Base-by-base conservation (phyloP, 306 rosid genomes). In the Corylus heterophylla region DNA sequence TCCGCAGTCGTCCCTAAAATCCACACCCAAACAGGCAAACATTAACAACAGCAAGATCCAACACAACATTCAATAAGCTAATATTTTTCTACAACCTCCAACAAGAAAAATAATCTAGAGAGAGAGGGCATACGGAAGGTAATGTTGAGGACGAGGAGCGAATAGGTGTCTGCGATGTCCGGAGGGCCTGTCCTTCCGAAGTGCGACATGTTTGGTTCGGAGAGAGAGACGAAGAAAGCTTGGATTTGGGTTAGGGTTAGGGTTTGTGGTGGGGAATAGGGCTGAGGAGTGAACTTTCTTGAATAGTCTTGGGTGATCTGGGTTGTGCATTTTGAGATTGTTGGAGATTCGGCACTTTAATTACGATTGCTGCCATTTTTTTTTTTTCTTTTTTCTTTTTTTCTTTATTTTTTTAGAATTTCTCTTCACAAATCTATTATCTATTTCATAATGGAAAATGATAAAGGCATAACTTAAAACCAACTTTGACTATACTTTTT, bases 81-180 rank as follows among this genome's bases (percentile, higher is more conserved):
- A 13, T 7, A 13, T 14, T 31, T 7, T 31, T 25, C 20, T 6
- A 54, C 4, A 59, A 12, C 16, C 11, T 5, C 16, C 14, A 13
- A 35, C 0, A 42, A 45, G 8, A 4, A 50, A 12, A 71, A n/a
- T 29, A 18, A 4, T 7, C 31, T 16, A 39, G 27, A 29, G 2
- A 29, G 59, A 47, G n/a, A 6, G 69, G 47, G 44, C 81, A 73
- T 86, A 93, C 98, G 97, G 71, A 93, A 93, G 27, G 98, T 85
- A 75, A 93, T 93, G 85, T 93, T 93, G 83, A 93, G 98, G n/a
- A 93, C 93, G 67, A 91, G 98, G 55, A 93, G 97, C n/a, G 98
- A 93, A 82, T 89, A 93, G 4, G 97, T 93, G 62, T 93, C 98
- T n/a, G 92, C 8, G 79, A 93, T 91, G 79, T 93, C 98, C 2